Evolutionary conservation across 2,329 filamentous ascomycete genomes (phyloP).

Genomic region (Fusarium pseudonygamai): DNA sequence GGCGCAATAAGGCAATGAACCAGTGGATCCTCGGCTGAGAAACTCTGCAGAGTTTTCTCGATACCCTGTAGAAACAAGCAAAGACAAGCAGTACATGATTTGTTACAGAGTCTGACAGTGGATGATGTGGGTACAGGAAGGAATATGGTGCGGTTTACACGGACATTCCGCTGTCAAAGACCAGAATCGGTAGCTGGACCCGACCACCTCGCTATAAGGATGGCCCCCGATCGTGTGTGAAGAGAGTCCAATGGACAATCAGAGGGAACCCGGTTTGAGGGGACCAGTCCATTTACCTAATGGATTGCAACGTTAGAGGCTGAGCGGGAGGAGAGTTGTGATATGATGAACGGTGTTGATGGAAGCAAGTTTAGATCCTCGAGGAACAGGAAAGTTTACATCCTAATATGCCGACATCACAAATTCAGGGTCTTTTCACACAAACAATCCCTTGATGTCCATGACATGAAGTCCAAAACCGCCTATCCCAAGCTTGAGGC

Average conservation of each 20-base stretch:
- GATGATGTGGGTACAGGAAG: slow-evolving; percentile 1
- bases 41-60: slow-evolving; percentile 30
- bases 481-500: slow-evolving; percentile 16
- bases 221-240: slow-evolving; percentile 8
- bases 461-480: background rate
- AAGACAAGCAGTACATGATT: slow-evolving; percentile 11
- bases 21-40: slow-evolving; percentile 4
- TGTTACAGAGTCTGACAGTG: slow-evolving; percentile 9
- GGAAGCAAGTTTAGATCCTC: background rate
- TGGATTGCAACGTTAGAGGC: background rate
- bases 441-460: background rate
- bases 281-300: slow-evolving; percentile 11
- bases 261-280: background rate
- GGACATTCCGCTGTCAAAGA: slow-evolving; percentile 1
- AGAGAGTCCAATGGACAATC: background rate
- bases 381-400: background rate
- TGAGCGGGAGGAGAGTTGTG: background rate
- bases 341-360: background rate
- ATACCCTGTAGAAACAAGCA: background rate
- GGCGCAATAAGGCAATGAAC: background rate
- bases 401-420: background rate
- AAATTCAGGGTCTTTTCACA: background rate
- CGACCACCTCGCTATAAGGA: background rate
- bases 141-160: slow-evolving; percentile 13
- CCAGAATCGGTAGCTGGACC: slow-evolving; percentile 9